Base-by-base conservation (phyloP, 139 green algal species). In the Pleodorina starrii region DNA sequence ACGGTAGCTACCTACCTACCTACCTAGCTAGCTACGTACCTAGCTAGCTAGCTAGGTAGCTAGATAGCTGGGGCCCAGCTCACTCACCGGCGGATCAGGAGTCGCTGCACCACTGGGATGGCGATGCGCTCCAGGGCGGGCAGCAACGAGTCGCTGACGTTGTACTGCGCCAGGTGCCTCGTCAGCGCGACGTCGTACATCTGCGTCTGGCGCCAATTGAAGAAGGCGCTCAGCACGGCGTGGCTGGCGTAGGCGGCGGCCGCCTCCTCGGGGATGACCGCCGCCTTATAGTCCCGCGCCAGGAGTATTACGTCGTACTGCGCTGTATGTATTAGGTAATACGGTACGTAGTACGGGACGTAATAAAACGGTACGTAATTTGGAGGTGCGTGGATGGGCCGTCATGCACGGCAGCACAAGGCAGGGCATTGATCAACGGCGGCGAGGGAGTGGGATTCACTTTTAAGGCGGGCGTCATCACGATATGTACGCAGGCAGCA, bases 211-310 rank as follows among this genome's bases (percentile, higher is more conserved):
- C 80, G 59, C 59, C 80, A 76, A 46, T 60, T 25, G 80, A 87
- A 87, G 29, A 76, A 32, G 59, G 46, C 7, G 5, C 38, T 63
- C 7, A 87, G 40, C 11, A 27, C 80, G 5, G 60, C 23, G 60
- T 87, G 80, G n/a, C 29, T 46, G 42, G 80, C 59, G 29, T 66
- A 87, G 11, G 7, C 68, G 35, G n/a, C 68, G 29, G 68, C 68
- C 5, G 43, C 7, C 11, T 43, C n/a, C 10, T 75, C 68, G 32
- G 68, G n/a, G 68, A 75, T 75, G 25, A 11, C 23, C 12, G 59
- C 59, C 23, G 59, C 68, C n/a, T 44, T 75, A 23, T 48, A n/a
- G 17, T 5, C 68, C 25, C 68, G 68, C n/a, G 68, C 35, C 29
- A 25, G 6, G 12, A 48, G n/a, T 16, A 75, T 44, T 9, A 25